A percentile compares a stretch with the other conserved stretches of the same genome.
Conservation (phyloP, 345 rosid species). For the Boechera stricta region DNA sequence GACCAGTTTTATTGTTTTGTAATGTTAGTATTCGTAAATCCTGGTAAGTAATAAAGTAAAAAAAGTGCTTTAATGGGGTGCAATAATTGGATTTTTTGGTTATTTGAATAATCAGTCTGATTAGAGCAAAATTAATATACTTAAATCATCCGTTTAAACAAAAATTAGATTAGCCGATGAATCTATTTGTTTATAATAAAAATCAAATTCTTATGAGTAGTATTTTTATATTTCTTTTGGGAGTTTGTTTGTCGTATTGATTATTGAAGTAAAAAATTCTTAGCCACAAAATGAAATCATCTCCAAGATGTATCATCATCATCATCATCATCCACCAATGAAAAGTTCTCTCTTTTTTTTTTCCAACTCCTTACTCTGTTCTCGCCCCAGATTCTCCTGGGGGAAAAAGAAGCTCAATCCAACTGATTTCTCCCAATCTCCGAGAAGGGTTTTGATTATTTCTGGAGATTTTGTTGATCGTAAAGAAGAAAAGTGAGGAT, state of each 20-base stretch:
- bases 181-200: background rate
- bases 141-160: background rate
- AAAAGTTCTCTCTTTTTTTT: background rate
- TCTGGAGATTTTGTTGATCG: background rate
- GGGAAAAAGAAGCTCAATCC: background rate
- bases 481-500: background rate
- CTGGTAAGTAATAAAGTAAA: background rate
- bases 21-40: conserved; percentile 1
- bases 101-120: background rate
- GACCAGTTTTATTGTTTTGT: conserved; percentile 19
- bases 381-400: background rate
- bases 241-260: conserved; percentile 3
- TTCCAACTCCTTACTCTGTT: background rate
- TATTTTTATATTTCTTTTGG: background rate
- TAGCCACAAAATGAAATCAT: conserved; percentile 39
- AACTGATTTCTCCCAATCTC: background rate
- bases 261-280: conserved; percentile 2
- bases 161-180: background rate
- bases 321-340: conserved; percentile 27
- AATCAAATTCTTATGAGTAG: background rate
- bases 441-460: background rate
- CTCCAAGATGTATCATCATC: background rate
- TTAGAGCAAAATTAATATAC: background rate
- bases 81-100: background rate
- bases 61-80: background rate